phyloP scores from a whole-genome alignment of 768 basidiomycete genomes.

The Kwoniella newhampshirensis region DNA sequence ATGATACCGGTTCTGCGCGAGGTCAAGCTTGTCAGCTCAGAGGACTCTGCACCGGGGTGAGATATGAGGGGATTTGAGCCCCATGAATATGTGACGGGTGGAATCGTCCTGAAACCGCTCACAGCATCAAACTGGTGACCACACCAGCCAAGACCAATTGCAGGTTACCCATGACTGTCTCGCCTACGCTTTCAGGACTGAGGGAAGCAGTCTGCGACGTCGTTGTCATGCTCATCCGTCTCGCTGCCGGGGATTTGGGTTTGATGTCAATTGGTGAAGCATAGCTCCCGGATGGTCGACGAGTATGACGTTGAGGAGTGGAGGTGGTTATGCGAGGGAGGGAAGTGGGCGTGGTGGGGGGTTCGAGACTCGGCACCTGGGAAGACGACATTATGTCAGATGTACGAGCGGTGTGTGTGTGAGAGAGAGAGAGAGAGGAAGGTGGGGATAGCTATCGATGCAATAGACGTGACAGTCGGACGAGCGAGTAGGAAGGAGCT shows the following conservation, averaged over 20 bases:
- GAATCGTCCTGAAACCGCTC: not conserved
- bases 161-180: slow-evolving; percentile 4
- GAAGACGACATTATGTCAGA: slow-evolving; percentile 5
- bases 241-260: slow-evolving; percentile 26
- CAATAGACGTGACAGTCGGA: too few relatives aligned
- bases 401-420: too few relatives aligned
- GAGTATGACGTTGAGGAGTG: slow-evolving; percentile 17
- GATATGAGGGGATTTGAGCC: too few relatives aligned
- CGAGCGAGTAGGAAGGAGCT: too few relatives aligned
- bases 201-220: slow-evolving; percentile 28
- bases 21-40: too few relatives aligned
- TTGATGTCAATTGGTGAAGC: slow-evolving; percentile 35
- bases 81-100: too few relatives aligned
- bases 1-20: slow-evolving; percentile 29
- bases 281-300: not conserved
- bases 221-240: slow-evolving; percentile 35
- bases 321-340: slow-evolving; percentile 2
- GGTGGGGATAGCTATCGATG: not conserved
- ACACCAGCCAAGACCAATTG: slow-evolving; percentile 15
- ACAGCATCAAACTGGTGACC: slow-evolving; percentile 15
- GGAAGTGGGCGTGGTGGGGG: not conserved
- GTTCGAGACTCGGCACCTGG: slow-evolving; percentile 9
- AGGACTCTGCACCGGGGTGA: too few relatives aligned
- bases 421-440: too few relatives aligned
- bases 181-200: slow-evolving; percentile 1